A percentile compares a stretch with the other conserved stretches of the same genome.
Conservation (phyloP, 192 early-diverging fungal genomes). For the Coemansia sp. region DNA sequence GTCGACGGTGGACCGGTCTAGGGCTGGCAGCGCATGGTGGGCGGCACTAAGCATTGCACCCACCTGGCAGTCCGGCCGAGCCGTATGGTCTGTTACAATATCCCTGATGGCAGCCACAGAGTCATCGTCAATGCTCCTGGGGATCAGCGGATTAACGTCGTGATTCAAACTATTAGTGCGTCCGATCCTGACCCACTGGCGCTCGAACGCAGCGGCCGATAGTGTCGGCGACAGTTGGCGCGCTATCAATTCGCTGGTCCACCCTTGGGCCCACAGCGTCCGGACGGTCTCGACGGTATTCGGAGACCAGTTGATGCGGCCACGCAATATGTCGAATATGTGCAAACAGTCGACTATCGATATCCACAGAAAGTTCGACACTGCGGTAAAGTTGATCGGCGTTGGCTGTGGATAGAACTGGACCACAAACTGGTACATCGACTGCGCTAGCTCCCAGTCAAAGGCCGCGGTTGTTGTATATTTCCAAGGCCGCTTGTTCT, state of each 20-base stretch:
- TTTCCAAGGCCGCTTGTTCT: conserved; percentile 20
- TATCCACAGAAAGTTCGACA: conserved; percentile 35
- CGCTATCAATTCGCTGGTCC: conserved; percentile 19
- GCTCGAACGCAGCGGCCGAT: conserved; percentile 9
- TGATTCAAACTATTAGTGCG: not conserved
- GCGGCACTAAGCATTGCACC: conserved; percentile 13
- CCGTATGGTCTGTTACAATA: conserved; percentile 7
- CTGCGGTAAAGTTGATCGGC: conserved; percentile 34
- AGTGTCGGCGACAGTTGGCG: conserved; percentile 32
- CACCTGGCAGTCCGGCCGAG: conserved; percentile 2
- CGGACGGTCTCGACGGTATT: conserved; percentile 1
- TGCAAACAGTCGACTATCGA: conserved; percentile 20
- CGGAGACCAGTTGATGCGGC: conserved; percentile 26
- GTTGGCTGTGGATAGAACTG: conserved; percentile 27
- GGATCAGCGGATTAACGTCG: conserved; percentile 13
- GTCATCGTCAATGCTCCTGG: conserved; percentile 8
- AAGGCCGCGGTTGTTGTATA: conserved; percentile 16
- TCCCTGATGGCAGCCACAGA: conserved; percentile 5
- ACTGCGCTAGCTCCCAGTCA: conserved; percentile 18
- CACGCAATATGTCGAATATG: conserved; percentile 30
- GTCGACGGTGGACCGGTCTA: conserved; percentile 9
- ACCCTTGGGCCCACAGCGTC: conserved; percentile 15
- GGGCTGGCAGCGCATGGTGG: conserved; percentile 5
- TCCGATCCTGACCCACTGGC: not conserved
- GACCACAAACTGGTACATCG: conserved; percentile 17